Percentiles rank a stretch among this genome's conserved stretches.
Evolutionary conservation across 2,329 filamentous ascomycete species (phyloP).

Genomic region (Fusarium sp.): DNA sequence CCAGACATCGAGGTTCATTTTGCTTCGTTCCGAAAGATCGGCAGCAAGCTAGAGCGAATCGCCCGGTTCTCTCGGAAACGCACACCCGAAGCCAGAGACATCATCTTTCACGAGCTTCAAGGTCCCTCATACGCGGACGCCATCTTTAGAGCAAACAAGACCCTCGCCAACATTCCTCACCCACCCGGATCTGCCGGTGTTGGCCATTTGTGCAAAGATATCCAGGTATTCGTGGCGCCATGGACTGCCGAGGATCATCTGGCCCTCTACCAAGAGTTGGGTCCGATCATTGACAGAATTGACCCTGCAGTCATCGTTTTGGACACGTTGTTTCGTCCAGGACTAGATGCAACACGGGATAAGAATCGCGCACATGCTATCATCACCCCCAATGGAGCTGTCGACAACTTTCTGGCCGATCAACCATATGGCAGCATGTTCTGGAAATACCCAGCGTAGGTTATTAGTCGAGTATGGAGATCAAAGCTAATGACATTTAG

Average conservation of each 20-base stretch:
- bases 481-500: conserved; percentile 44
- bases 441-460: conserved; percentile 46
- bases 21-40: conserved; percentile 50
- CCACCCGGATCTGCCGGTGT: conserved; percentile 44
- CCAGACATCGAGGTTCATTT: conserved; percentile 54
- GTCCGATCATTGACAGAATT: conserved; percentile 49
- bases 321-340: conserved; percentile 52
- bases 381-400: conserved; percentile 61
- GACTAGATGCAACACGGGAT: conserved; percentile 43
- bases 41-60: conserved; percentile 33
- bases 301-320: conserved; percentile 54
- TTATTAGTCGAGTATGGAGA: no score
- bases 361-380: conserved; percentile 53
- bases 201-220: conserved; percentile 28
- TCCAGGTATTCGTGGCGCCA: conserved; percentile 47
- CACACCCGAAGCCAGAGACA: conserved; percentile 34
- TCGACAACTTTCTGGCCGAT: conserved; percentile 37
- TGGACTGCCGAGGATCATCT: conserved; percentile 52
- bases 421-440: conserved; percentile 37
- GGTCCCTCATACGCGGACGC: conserved; percentile 41
- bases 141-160: conserved; percentile 3
- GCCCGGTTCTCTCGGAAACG: conserved; percentile 16
- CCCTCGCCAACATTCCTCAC: conserved; percentile 34
- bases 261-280: conserved; percentile 46
- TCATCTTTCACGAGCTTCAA: conserved; percentile 50